phyloP scores from a whole-genome alignment of 176 grass and related monocot genomes.

The Oryza glaberrima region DNA sequence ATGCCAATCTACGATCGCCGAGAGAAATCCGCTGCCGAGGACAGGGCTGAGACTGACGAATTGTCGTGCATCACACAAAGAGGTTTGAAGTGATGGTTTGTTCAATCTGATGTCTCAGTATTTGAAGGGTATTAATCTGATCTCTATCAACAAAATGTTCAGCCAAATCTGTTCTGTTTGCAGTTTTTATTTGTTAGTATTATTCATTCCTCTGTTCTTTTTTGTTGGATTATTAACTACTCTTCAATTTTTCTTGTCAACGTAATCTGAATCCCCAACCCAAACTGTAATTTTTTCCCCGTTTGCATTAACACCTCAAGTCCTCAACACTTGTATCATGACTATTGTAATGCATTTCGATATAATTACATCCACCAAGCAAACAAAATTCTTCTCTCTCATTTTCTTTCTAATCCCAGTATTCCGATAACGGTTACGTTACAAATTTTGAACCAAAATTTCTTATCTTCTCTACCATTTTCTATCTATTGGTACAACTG shows the following conservation, averaged over 20 bases:
- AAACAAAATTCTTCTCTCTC: neutral
- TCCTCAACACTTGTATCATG: neutral
- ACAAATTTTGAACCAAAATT: neutral
- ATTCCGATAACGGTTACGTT: neutral
- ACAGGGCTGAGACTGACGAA: too few species aligned
- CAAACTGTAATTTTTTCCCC: too few species aligned
- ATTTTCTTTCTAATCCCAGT: neutral
- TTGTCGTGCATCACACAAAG: too few species aligned
- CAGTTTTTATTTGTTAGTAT: neutral
- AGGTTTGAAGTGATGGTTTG: neutral
- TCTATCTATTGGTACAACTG: neutral
- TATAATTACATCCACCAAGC: neutral
- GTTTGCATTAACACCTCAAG: neutral
- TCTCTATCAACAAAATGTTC: neutral
- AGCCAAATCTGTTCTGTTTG: neutral
- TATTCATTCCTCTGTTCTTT: neutral
- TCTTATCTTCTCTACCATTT: slow-evolving; percentile 40
- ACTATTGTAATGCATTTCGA: neutral
- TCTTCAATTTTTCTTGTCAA: neutral
- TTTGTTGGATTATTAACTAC: neutral
- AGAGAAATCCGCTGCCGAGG: too few species aligned
- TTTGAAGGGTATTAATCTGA: neutral
- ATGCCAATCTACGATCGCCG: too few species aligned
- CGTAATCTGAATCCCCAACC: neutral
- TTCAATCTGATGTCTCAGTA: neutral